Conservation (phyloP, 2,329 filamentous ascomycete species). For the Cryphonectria nitschkei region DNA sequence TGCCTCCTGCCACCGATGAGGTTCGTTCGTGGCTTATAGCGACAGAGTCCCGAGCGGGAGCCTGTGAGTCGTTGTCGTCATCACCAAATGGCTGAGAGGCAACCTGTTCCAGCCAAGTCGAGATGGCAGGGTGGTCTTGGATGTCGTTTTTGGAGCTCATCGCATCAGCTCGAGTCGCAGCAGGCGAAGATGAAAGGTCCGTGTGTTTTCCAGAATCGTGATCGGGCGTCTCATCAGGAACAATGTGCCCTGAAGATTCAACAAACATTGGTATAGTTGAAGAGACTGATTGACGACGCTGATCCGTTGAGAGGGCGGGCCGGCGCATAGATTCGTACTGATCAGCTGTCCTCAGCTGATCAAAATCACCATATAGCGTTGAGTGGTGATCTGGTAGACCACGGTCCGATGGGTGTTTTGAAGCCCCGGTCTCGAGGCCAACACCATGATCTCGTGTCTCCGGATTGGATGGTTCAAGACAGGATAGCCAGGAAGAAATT, state of each 20-base stretch:
- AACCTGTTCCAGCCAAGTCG: constrained; percentile 1
- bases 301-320: neutral
- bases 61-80: neutral
- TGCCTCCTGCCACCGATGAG: neutral
- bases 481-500: neutral
- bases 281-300: neutral
- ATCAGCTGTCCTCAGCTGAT: neutral
- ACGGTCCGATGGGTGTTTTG: neutral
- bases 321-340: neutral
- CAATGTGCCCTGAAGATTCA: neutral
- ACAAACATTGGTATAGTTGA: constrained; percentile 7
- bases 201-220: neutral
- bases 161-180: neutral
- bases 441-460: neutral
- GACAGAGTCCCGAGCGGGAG: neutral
- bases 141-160: neutral
- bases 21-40: neutral
- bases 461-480: neutral
- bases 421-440: neutral
- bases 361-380: neutral
- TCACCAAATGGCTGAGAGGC: neutral
- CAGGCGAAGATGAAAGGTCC: neutral
- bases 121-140: neutral
- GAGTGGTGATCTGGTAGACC: neutral
- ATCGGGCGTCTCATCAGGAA: neutral